Evolutionary conservation across 176 grass and related monocot genomes (phyloP), one percentile per base, ranked within the genome.

Genomic region (Avena atlantica): DNA sequence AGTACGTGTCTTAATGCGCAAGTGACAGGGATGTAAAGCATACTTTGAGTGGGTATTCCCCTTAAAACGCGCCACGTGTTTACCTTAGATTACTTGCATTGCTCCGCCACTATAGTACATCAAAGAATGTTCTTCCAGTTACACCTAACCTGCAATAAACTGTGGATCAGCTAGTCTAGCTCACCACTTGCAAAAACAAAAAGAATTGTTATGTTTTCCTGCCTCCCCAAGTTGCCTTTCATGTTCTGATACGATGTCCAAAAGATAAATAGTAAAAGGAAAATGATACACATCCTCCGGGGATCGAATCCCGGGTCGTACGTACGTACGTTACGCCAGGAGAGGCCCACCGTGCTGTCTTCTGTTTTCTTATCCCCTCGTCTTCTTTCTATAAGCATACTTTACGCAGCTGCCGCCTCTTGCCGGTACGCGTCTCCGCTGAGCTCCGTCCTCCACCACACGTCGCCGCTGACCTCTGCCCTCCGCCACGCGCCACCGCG

Each of bases 21-120:
- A 88, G 82, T 77, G 86, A 88, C 48, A 53, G 78, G 24, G 82
- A 91, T 91, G 86, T 64, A 48, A 88, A 81, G 82, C 42, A 63
- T 88, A 60, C 27, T 82, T 85, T 85, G 24, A 53, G 78, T 23
- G 1, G 20, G 44, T 20, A 5, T 37, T 60, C 78, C 62, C 62
- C 63, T 21, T 45, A 13, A 77, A 69, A 65, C 63, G 45, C 47
- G 86, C 85, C 86, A 85, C 78, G 90, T 85, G 82, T 75, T 78
- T 34, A 65, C 15, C 8, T 15, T 85, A 40, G 36, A 81, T 88
- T 81, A 88, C 84, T 91, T 91, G 85, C 66, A 59, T 87, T 74
- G 20, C 57, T 48, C 58, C 37, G 13, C 89, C 85, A 87, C 75
- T 80, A 80, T 69, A 84, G 64, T 60, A 87, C 17, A 83, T 31